A percentile compares a stretch with the other conserved stretches of the same genome.
These are phyloP conservation scores for Penicillium arizonense DNA, from an alignment of 495 filamentous ascomycete genomes.

Conservation along the genomic window DNA sequence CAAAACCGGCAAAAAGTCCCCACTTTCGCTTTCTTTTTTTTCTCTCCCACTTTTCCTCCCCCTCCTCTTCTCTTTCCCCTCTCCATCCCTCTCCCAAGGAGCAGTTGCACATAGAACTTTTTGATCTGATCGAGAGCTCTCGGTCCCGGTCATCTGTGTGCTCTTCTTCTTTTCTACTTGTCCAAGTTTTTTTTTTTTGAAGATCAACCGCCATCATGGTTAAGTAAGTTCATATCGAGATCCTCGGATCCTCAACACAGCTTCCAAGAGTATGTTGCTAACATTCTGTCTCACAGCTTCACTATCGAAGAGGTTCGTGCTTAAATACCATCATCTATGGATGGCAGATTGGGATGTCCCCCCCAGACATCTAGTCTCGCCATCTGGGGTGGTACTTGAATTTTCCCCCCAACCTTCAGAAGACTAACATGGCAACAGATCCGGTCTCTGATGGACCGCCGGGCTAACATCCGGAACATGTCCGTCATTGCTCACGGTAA, in stretches of 20 bases:
- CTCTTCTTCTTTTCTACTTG: constrained; percentile 30
- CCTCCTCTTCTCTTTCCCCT: constrained; percentile 26
- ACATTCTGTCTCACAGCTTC: constrained; percentile 66
- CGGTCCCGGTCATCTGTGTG: constrained; percentile 48
- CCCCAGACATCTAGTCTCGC: neutral
- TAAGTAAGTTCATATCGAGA: constrained; percentile 73
- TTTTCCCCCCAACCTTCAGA: neutral
- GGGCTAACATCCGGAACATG: constrained; percentile 98
- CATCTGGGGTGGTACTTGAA: constrained; percentile 1
- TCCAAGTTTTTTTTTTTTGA: constrained; percentile 45
- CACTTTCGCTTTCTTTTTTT: constrained; percentile 39
- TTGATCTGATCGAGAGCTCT: constrained; percentile 50
- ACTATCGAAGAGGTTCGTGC: constrained; percentile 85
- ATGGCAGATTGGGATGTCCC: neutral
- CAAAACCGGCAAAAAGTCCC: constrained; percentile 32
- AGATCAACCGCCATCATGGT: constrained; percentile 93
- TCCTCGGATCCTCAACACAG: neutral
- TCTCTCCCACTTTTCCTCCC: constrained; percentile 31
- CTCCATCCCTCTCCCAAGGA: constrained; percentile 34
- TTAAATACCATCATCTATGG: neutral
- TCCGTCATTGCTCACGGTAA: constrained; percentile 98
- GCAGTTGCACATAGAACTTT: constrained; percentile 46
- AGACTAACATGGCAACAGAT: constrained; percentile 49
- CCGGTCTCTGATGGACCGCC: constrained; percentile 94
- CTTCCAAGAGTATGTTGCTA: constrained; percentile 9